Evolutionary conservation across 768 basidiomycete genomes (phyloP).

Genomic region (Auricularia heimuer): DNA sequence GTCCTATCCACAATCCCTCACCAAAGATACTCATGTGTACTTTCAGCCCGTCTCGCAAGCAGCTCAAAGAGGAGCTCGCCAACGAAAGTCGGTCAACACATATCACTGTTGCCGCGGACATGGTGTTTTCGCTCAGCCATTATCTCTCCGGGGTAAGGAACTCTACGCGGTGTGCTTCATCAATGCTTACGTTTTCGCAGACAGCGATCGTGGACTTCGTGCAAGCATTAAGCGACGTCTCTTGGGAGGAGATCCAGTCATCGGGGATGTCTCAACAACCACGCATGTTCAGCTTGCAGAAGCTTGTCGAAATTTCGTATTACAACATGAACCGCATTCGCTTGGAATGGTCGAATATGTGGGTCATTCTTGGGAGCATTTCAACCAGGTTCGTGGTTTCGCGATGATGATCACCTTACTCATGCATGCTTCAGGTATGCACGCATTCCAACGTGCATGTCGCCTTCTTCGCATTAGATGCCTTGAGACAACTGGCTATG

Average conservation of each 20-base stretch:
- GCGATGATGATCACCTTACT: not conserved
- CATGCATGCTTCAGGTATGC: constrained; percentile 59
- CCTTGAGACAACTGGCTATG: constrained; percentile 93
- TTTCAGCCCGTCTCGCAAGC: constrained; percentile 32
- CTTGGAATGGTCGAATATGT: constrained; percentile 95
- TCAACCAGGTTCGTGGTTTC: constrained; percentile 67
- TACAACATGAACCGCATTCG: constrained; percentile 99
- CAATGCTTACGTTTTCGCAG: constrained; percentile 29
- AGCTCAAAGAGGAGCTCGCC: constrained; percentile 86
- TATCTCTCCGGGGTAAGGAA: constrained; percentile 81
- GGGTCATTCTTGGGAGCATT: constrained; percentile 99
- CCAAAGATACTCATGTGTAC: not conserved
- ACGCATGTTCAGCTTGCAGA: constrained; percentile 92
- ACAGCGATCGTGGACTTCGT: constrained; percentile 97
- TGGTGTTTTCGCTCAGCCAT: constrained; percentile 96
- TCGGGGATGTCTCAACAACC: constrained; percentile 92
- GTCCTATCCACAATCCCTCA: constrained; percentile 14
- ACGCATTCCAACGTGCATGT: constrained; percentile 97
- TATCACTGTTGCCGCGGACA: constrained; percentile 96
- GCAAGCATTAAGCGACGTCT: constrained; percentile 88
- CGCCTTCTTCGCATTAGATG: constrained; percentile 93
- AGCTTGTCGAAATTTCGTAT: constrained; percentile 97
- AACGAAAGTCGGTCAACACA: constrained; percentile 96
- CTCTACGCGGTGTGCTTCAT: constrained; percentile 6
- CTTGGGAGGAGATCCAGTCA: constrained; percentile 98